These are phyloP conservation scores for Pochonia chlamydosporia DNA, from an alignment of 2,329 filamentous ascomycete genomes.

Conservation along the genomic window DNA sequence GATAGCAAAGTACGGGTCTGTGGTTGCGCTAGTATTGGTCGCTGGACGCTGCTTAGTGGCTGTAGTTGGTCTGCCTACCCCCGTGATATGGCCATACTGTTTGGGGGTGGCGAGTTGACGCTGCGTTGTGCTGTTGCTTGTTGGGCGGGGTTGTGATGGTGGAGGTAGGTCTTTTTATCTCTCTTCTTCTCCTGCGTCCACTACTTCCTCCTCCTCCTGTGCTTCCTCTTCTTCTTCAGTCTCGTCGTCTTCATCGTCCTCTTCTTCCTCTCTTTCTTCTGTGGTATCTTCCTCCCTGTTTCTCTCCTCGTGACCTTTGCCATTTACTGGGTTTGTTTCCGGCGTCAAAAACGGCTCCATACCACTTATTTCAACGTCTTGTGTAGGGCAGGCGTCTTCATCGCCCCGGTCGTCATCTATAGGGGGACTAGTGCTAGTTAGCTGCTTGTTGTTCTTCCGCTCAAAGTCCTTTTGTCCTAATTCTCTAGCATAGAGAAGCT, in stretches of 20 bases:
- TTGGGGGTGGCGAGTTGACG: background rate
- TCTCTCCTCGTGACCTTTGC: background rate
- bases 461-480: background rate
- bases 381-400: background rate
- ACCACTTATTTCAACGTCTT: background rate
- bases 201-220: background rate
- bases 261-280: too few species aligned
- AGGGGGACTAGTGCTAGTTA: background rate
- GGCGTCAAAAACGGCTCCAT: background rate
- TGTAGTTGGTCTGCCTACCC: background rate
- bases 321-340: background rate
- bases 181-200: background rate
- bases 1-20: background rate
- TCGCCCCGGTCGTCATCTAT: background rate
- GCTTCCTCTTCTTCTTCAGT: too few species aligned
- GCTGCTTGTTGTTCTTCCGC: background rate
- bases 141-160: background rate
- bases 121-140: background rate
- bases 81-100: background rate
- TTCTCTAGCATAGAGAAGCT: background rate
- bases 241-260: too few species aligned
- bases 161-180: background rate
- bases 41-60: background rate
- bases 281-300: background rate
- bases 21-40: background rate